phyloP scores from a whole-genome alignment of 148 eudicot genomes.

The Cornus controversa region DNA sequence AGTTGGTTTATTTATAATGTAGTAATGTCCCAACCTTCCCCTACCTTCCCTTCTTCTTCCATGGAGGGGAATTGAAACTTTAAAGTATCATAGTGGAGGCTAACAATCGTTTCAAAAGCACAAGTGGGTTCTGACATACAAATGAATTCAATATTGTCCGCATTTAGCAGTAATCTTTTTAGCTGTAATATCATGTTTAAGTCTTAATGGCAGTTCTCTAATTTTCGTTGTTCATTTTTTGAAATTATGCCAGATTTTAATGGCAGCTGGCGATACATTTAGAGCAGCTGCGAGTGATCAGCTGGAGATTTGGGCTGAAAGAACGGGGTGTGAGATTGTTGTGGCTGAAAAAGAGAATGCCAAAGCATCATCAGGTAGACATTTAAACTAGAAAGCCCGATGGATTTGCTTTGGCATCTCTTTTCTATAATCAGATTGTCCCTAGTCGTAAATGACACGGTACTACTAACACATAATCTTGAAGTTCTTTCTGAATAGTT shows the following conservation, averaged over 20 bases:
- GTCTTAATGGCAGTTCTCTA: background rate
- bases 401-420: background rate
- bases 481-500: constrained; percentile 79
- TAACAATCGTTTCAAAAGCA: background rate
- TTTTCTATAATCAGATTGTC: constrained; percentile 15
- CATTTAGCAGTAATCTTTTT: no score
- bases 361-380: constrained; percentile 87
- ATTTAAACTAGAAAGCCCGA: constrained; percentile 2
- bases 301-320: constrained; percentile 95
- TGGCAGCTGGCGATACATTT: constrained; percentile 98
- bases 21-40: no score
- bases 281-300: constrained; percentile 99
- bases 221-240: constrained; percentile 17
- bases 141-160: no score
- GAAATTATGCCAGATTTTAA: constrained; percentile 52
- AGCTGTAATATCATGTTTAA: no score
- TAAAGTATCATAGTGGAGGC: no score
- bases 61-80: no score
- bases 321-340: constrained; percentile 91
- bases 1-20: no score
- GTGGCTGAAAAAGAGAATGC: constrained; percentile 84
- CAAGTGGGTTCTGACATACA: background rate
- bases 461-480: constrained; percentile 41
- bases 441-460: constrained; percentile 12
- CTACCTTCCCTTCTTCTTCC: no score